Percentiles rank a stretch among this genome's conserved stretches.
Evolutionary conservation across 2,329 filamentous ascomycete genomes (phyloP).

Genomic region (Talaromyces atroroseus): DNA sequence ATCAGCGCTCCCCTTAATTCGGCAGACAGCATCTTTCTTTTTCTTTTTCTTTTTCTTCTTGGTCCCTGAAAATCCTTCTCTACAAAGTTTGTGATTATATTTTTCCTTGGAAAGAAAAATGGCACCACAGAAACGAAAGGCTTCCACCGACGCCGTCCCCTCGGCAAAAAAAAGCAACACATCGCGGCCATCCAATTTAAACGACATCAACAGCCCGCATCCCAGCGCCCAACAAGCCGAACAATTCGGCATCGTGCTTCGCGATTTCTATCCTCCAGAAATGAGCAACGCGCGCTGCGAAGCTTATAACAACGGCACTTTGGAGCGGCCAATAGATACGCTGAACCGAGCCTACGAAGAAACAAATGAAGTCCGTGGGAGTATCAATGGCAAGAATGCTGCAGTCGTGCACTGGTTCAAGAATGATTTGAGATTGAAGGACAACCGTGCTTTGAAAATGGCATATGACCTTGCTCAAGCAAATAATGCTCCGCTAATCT

Average conservation of each 20-base stretch:
- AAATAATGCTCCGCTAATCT: conserved; percentile 65
- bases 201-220: conserved; percentile 19
- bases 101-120: neutral
- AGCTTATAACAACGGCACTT: conserved; percentile 64
- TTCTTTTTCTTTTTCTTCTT: neutral
- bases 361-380: conserved; percentile 52
- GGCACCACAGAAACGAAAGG: conserved; percentile 7
- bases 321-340: conserved; percentile 68
- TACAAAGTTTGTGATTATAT: neutral
- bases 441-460: conserved; percentile 66
- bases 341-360: conserved; percentile 57
- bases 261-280: conserved; percentile 76
- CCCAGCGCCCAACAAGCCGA: conserved; percentile 37
- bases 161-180: neutral
- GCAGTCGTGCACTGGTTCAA: conserved; percentile 88
- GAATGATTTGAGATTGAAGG: conserved; percentile 65
- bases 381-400: conserved; percentile 50
- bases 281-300: conserved; percentile 75
- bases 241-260: conserved; percentile 59
- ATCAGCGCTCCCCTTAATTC: neutral
- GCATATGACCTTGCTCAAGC: conserved; percentile 64
- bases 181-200: neutral
- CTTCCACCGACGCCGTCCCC: neutral
- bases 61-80: neutral
- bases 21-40: neutral